Evolutionary conservation across 169 alveolate genomes (phyloP), one percentile per base, ranked within the genome.

Genomic region (Eimeria praecox): DNA sequence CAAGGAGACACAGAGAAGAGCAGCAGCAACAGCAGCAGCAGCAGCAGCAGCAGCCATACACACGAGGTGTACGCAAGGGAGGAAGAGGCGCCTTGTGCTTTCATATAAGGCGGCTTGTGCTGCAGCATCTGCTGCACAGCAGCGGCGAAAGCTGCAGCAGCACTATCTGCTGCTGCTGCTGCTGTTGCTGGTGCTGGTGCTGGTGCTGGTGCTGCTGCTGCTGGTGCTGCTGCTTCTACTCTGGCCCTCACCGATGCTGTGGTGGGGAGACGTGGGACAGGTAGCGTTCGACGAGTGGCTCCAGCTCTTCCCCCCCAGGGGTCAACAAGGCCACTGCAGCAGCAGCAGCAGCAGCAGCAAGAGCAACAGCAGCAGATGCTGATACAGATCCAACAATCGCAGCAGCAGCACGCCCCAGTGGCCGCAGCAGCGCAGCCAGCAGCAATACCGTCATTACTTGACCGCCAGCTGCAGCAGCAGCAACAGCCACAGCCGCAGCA

Each of bases 271-370:
- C 86, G 16, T 75, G 86, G 10, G 86, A 38, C n/a, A 75, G 86
- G 22, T 75, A 75, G 56, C 86, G 86, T 42, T 75, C 86, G 27
- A 75, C 86, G 49, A 75, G 86, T 14, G 56, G 56, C 33, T 6
- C 54, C 20, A 42, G 56, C 46, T 75, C 49, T 8, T 42, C 86
- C 42, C 86, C 86, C 14, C 30, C 30, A 20, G 54, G 56, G 27
- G 86, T 75, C 86, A 75, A 12, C 86, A 75, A 35, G 52, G 86
- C 56, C 46, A 75, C 86, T 75, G 86, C 86, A 75, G 54, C 56
- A 75, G 86, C 33, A 38, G 54, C 86, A 75, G 42, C 56, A 33
- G 33, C 16, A 20, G 46, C 56, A 40, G 38, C 46, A n/a, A 14
- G 9, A 40, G 86, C 86, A 75, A 20, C 62, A 52, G 18, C 9